Conservation (phyloP, 352 stramenopile species). For the Phytophthora sojae region DNA sequence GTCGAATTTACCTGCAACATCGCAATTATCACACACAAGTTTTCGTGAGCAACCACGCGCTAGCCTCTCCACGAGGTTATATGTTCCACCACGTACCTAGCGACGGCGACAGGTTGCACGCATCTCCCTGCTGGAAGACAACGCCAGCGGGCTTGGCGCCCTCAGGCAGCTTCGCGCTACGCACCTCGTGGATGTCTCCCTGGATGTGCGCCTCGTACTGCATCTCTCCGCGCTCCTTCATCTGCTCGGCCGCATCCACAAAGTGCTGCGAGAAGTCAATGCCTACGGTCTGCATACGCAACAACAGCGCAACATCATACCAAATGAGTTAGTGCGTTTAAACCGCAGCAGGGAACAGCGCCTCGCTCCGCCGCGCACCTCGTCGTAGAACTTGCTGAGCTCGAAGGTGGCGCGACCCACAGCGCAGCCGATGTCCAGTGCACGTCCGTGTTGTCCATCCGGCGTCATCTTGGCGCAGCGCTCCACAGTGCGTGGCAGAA, state of each 20-base stretch:
- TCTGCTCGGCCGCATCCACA: conserved; percentile 84
- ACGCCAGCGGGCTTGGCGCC: conserved; percentile 68
- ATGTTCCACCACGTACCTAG: conserved; percentile 57
- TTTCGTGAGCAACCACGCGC: not conserved
- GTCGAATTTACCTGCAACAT: conserved; percentile 88
- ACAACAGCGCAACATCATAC: not conserved
- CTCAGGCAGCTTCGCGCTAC: conserved; percentile 69
- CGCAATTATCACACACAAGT: conserved; percentile 2
- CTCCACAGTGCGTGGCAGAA: conserved; percentile 88
- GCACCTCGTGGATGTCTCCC: conserved; percentile 78
- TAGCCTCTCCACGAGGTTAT: not conserved
- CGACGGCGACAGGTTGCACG: conserved; percentile 84
- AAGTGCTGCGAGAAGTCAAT: conserved; percentile 96
- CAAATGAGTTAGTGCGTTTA: not conserved
- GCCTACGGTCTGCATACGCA: conserved; percentile 74
- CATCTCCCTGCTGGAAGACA: conserved; percentile 95
- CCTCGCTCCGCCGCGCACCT: conserved; percentile 50
- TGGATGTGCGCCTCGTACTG: conserved; percentile 91
- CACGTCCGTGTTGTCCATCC: conserved; percentile 65
- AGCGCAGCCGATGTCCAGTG: conserved; percentile 95
- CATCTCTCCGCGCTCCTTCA: conserved; percentile 85
- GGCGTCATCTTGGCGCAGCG: conserved; percentile 69
- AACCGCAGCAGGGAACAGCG: not conserved
- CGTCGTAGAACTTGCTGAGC: conserved; percentile 92
- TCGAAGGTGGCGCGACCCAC: conserved; percentile 95